Percentiles rank a stretch among this genome's conserved stretches.
These are phyloP conservation scores for Pyracantha coccinea DNA, from an alignment of 331 rosid species.

Conservation along the genomic window DNA sequence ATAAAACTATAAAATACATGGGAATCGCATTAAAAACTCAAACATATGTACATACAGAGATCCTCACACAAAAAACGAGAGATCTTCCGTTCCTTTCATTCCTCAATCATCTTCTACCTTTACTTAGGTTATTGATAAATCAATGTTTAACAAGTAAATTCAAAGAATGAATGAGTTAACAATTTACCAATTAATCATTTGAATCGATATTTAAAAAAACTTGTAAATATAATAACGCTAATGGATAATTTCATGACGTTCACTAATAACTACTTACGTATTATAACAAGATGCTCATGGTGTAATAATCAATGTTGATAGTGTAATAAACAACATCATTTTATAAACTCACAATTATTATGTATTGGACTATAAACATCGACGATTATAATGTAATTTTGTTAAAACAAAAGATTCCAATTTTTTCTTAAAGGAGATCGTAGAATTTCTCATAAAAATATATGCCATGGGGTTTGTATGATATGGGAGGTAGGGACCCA, in stretches of 20 bases:
- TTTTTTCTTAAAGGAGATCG: not conserved
- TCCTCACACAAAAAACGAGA: slow-evolving; percentile 39
- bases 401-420: not conserved
- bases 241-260: not conserved
- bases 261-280: too few relatives aligned
- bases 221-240: not conserved
- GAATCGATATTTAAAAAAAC: not conserved
- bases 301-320: not conserved
- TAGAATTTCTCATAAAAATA: not conserved
- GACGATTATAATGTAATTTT: not conserved
- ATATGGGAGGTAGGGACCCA: slow-evolving; percentile 12
- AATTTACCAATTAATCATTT: not conserved
- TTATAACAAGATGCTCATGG: too few relatives aligned
- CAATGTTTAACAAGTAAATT: not conserved
- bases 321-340: too few relatives aligned
- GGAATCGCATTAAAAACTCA: not conserved
- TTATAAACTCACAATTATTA: too few relatives aligned
- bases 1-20: slow-evolving; percentile 4
- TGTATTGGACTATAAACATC: not conserved
- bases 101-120: slow-evolving; percentile 57
- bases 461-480: not conserved
- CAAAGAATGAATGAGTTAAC: not conserved
- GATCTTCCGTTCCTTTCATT: slow-evolving; percentile 43
- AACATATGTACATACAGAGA: slow-evolving; percentile 19
- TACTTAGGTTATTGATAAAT: slow-evolving; percentile 29